phyloP scores from a whole-genome alignment of 164 flowering plant genomes.

The Vitis vinifera region DNA sequence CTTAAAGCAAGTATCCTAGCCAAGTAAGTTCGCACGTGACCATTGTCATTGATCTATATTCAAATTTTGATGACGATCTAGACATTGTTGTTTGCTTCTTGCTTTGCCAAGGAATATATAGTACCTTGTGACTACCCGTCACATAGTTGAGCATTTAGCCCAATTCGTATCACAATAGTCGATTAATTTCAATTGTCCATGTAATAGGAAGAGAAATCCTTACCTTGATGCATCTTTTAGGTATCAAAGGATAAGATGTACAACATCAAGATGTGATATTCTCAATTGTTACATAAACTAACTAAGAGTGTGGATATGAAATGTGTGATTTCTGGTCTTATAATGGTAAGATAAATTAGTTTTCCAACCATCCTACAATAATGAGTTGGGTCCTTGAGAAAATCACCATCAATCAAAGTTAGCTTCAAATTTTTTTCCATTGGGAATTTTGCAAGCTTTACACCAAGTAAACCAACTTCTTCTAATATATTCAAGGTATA shows the following conservation, averaged over 20 bases:
- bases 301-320: background rate
- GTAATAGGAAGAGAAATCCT: background rate
- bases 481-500: background rate
- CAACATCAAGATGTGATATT: background rate
- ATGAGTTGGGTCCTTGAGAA: background rate
- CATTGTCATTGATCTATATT: too few species aligned
- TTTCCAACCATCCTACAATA: constrained; percentile 16
- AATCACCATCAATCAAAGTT: background rate
- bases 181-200: too few species aligned
- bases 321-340: constrained; percentile 6
- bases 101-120: constrained; percentile 8
- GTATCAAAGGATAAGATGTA: background rate
- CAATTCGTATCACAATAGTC: background rate
- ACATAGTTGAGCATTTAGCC: background rate
- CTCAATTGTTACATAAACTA: constrained; percentile 6
- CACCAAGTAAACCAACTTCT: background rate
- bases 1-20: too few species aligned
- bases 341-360: constrained; percentile 16
- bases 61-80: too few species aligned
- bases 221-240: background rate
- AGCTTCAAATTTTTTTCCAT: constrained; percentile 1
- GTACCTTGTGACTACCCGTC: constrained; percentile 8
- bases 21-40: too few species aligned
- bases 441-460: background rate
- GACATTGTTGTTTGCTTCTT: too few species aligned